Base-by-base conservation (phyloP, 1,284 basidiomycete species). In the Exobasidium cylindrosporum region DNA sequence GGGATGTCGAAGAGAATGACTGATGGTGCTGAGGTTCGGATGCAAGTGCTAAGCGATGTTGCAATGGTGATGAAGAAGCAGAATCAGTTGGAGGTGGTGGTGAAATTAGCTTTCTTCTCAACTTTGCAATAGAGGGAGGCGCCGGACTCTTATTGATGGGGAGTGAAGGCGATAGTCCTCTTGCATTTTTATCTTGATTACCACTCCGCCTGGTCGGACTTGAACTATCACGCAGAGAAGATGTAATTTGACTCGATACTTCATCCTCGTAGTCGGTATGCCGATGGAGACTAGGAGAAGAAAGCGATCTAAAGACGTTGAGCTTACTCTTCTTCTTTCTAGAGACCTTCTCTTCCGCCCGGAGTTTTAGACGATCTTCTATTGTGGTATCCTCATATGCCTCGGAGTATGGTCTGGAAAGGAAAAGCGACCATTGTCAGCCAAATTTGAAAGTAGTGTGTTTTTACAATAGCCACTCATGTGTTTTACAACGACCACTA, bases 81-180 rank as follows among this genome's bases (percentile, higher is more conserved):
- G 30, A 44, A 4, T 23, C n/a, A 35, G 26, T 30, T 14, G 53
- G 53, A n/a, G 53, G 53, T 4, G 53, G 53, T 6, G 53, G 53
- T 14, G 53, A 55, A 3, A 55, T 55, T 23, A 55, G 53, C 53
- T 32, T 55, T 24, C 30, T 13, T 44, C 53, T 13, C 13, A 55
- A 29, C 35, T 40, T 40, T 40, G 7, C 35, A 7, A 17, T 10
- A 7, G 35, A 40, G 35, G 10, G 35, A 17, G 35, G 17, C 17
- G 35, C 35, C 10, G 35, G 35, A 40, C 17, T 40, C 35, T 40
- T 40, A 40, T 40, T 40, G 35, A 40, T 40, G 17, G 35, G 35
- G 17, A 40, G 35, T 7, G 35, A 40, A 10, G 35, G 35, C 17
- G 35, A 40, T 17, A 40, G 35, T 40, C 10, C 17, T 40, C 17